These are phyloP conservation scores for Pythium volutum DNA, from an alignment of 352 stramenopile genomes.

Conservation along the genomic window DNA sequence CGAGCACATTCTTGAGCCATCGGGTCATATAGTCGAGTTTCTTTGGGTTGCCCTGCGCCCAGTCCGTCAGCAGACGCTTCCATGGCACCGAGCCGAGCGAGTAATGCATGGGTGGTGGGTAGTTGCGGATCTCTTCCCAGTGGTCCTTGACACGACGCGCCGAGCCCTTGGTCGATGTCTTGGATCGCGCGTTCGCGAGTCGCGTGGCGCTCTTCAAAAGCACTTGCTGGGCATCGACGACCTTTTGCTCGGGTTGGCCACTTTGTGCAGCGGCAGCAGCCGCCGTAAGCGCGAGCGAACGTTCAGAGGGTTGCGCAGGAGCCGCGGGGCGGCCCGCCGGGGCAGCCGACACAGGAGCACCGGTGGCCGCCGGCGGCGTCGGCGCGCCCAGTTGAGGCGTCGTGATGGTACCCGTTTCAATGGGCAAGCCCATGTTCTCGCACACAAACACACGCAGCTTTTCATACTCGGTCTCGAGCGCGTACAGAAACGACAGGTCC, in stretches of 20 bases:
- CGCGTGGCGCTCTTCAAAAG: constrained; percentile 67
- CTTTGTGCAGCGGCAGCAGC: constrained; percentile 15
- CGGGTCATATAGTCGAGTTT: constrained; percentile 90
- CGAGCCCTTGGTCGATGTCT: constrained; percentile 71
- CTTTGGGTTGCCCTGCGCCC: constrained; percentile 86
- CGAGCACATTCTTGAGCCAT: constrained; percentile 88
- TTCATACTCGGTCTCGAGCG: constrained; percentile 82
- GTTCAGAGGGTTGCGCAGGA: constrained; percentile 24
- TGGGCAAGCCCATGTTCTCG: constrained; percentile 67
- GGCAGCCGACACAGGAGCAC: constrained; percentile 15
- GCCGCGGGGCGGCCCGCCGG: constrained; percentile 9
- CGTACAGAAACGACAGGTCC: constrained; percentile 75
- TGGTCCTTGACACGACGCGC: constrained; percentile 83
- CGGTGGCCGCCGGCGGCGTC: constrained; percentile 11
- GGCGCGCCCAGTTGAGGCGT: neutral
- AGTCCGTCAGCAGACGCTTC: constrained; percentile 85
- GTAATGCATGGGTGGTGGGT: constrained; percentile 79
- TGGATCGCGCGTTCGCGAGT: constrained; percentile 62
- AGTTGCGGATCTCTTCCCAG: constrained; percentile 89
- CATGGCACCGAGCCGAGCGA: constrained; percentile 78
- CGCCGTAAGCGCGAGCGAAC: constrained; percentile 6
- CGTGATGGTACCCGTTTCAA: constrained; percentile 54
- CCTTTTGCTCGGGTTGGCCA: constrained; percentile 45
- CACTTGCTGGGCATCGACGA: constrained; percentile 59
- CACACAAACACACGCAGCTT: constrained; percentile 79